Percentiles rank a stretch among this genome's conserved stretches.
These are phyloP conservation scores for Orobanche coerulescens DNA, from an alignment of 257 asterid genomes.

Conservation along the genomic window DNA sequence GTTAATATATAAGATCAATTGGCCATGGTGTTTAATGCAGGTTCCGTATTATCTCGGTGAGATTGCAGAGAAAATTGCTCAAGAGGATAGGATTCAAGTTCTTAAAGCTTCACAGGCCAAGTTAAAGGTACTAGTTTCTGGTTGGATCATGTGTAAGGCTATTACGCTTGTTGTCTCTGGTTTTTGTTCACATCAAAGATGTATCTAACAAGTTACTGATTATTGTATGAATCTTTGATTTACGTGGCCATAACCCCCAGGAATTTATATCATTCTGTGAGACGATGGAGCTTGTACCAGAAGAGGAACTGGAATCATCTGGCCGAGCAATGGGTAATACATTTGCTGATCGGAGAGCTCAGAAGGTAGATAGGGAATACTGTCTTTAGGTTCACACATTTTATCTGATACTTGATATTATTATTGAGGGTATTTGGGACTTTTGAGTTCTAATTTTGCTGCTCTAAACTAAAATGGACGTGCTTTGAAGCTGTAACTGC, in stretches of 20 bases:
- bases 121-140: conserved; percentile 54
- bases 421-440: background rate
- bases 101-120: conserved; percentile 67
- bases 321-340: conserved; percentile 33
- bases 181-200: background rate
- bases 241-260: conserved; percentile 30
- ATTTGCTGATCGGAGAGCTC: conserved; percentile 65
- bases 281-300: conserved; percentile 87
- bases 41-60: conserved; percentile 84
- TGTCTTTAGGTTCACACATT: background rate
- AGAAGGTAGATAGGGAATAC: conserved; percentile 46
- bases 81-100: conserved; percentile 61
- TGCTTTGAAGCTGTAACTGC: background rate
- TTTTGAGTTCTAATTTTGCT: background rate
- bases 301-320: conserved; percentile 58
- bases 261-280: conserved; percentile 85
- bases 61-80: conserved; percentile 55
- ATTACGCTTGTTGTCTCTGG: background rate
- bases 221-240: conserved; percentile 10
- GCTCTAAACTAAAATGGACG: background rate
- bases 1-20: background rate
- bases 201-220: conserved; percentile 7
- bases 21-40: conserved; percentile 31
- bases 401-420: background rate
- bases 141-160: background rate